Evolutionary conservation across 192 early-diverging fungal species (phyloP), one percentile per base, ranked within the genome.

Genomic region (Entophlyctis luteolus): DNA sequence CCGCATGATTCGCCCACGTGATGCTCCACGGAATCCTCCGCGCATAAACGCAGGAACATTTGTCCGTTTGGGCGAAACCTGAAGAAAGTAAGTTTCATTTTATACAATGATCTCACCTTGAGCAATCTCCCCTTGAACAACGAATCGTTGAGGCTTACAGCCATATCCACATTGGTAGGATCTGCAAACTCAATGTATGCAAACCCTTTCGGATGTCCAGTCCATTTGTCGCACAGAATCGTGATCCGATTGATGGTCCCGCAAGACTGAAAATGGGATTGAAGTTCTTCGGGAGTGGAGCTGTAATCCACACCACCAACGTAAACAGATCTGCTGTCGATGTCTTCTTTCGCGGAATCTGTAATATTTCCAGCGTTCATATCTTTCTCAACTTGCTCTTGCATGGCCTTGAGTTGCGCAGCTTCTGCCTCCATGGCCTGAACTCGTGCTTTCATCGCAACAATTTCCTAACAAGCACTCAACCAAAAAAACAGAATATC

Each of bases 131-230:
- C 92, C 71, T 93, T 91, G 71, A 98, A 89, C 68, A 94, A 75
- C 34, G 90, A 89, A 37, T 96, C 94, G 71, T 96, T 91, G 55
- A 98, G 75, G 29, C 84, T 79, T 78, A 96, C 79, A 34, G 97
- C 93, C 57, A 87, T 89, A 32, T 81, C 79, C 36, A 98, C 92
- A 3, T 86, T 82, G 5, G 85, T 78, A 6, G 86, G 75, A 56
- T 94, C 87, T n/a, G 90, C 91, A 88, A 99, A 99, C 75, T 99
- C 97, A 4, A 99, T 85, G 66, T 98, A 99, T 4, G 93, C 97
- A 65, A 88, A 97, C 25, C 72, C 75, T 59, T 76, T 75, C 10
- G 74, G 77, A 66, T 79, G 77, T 12, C 93, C 93, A 22, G 93
- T 96, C 69, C 79, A 91, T 73, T 94, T 94, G 79, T 99, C 90